A percentile compares a stretch with the other conserved stretches of the same genome.
Evolutionary conservation across 139 green algal genomes (phyloP).

Genomic region (Microglena sp.): DNA sequence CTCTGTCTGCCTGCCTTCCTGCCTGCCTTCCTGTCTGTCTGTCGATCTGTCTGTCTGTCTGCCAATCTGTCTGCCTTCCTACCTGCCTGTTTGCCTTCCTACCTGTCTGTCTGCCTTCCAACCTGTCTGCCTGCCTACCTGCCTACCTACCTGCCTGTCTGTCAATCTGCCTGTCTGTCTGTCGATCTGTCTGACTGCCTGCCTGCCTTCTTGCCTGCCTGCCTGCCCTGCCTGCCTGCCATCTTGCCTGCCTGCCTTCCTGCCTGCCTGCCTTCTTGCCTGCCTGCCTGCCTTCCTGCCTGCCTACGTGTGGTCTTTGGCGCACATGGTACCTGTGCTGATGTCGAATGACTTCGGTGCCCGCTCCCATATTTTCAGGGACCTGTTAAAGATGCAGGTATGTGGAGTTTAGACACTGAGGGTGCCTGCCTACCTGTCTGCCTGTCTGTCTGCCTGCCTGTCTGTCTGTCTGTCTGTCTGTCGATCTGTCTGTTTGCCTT

Average conservation of each 20-base stretch:
- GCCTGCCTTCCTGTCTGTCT: conserved; percentile 41
- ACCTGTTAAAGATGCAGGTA: conserved; percentile 19
- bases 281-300: too few species aligned
- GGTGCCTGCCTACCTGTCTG: too few species aligned
- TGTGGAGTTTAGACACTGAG: too few species aligned
- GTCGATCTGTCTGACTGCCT: neutral
- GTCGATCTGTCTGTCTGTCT: conserved; percentile 8
- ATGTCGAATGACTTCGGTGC: conserved; percentile 13
- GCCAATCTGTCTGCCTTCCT: neutral
- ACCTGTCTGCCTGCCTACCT: neutral
- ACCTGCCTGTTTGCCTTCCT: neutral
- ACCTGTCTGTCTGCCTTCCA: neutral
- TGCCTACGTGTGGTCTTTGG: conserved; percentile 47
- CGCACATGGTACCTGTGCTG: conserved; percentile 25
- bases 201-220: neutral
- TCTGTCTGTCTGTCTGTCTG: too few species aligned
- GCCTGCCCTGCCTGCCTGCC: neutral
- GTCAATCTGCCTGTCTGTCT: neutral
- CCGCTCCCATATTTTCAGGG: conserved; percentile 14
- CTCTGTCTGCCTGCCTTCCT: too few species aligned
- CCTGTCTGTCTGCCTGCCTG: too few species aligned
- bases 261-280: neutral
- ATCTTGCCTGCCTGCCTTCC: neutral
- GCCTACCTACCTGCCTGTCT: neutral
- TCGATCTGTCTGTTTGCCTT: too few species aligned